These are phyloP conservation scores for Candida jianshihensis DNA, from an alignment of 805 yeast genomes.

Conservation along the genomic window DNA sequence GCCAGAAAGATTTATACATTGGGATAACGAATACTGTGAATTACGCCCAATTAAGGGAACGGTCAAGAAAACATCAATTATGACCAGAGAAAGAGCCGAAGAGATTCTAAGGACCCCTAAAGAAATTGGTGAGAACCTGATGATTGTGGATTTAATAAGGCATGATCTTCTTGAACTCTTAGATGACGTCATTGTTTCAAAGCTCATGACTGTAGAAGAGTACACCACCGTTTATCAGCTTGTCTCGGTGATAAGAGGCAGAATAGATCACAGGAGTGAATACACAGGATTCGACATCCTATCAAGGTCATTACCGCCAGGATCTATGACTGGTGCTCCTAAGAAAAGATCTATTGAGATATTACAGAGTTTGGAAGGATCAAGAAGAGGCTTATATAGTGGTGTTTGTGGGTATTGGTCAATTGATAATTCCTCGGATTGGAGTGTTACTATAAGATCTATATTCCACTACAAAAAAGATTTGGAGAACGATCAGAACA, in stretches of 20 bases:
- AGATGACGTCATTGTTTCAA: constrained; percentile 58
- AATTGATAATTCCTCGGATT: constrained; percentile 76
- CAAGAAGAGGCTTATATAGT: constrained; percentile 73
- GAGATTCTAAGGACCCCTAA: constrained; percentile 71
- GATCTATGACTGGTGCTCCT: constrained; percentile 99
- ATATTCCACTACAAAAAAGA: constrained; percentile 60
- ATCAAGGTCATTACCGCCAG: constrained; percentile 83
- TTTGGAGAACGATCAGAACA: constrained; percentile 17
- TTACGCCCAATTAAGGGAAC: constrained; percentile 96
- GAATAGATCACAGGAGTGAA: constrained; percentile 10
- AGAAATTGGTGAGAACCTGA: constrained; percentile 90
- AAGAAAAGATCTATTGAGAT: constrained; percentile 87
- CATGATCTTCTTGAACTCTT: constrained; percentile 77
- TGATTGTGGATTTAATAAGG: constrained; percentile 94
- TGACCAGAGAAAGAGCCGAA: constrained; percentile 54
- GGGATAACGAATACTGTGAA: constrained; percentile 60
- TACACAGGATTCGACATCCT: constrained; percentile 75
- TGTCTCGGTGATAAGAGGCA: constrained; percentile 82
- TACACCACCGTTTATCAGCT: constrained; percentile 86
- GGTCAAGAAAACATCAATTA: constrained; percentile 54
- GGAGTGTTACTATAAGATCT: constrained; percentile 93
- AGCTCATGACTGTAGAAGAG: constrained; percentile 88
- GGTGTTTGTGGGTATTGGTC: constrained; percentile 98
- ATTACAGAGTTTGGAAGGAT: constrained; percentile 39
- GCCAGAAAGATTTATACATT: constrained; percentile 86